phyloP scores from a whole-genome alignment of 805 yeast genomes.

The Wickerhamomyces strasburgensis region DNA sequence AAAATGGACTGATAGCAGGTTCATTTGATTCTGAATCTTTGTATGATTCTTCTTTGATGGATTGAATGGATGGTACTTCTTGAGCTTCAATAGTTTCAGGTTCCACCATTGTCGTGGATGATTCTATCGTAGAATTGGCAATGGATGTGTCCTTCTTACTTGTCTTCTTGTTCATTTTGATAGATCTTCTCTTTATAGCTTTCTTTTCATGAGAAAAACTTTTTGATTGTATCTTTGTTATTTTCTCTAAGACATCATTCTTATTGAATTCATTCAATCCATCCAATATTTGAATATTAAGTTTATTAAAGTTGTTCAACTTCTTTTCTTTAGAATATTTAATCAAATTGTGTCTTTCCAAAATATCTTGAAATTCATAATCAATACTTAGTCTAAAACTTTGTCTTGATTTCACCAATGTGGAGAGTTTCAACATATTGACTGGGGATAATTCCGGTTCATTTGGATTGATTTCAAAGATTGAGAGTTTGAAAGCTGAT shows the following conservation, averaged over 20 bases:
- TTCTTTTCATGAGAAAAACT: slow-evolving; percentile 22
- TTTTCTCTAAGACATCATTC: slow-evolving; percentile 19
- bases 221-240: slow-evolving; percentile 24
- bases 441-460: slow-evolving; percentile 61
- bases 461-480: slow-evolving; percentile 52
- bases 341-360: slow-evolving; percentile 44
- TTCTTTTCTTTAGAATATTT: slow-evolving; percentile 18
- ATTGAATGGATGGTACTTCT: too few relatives aligned
- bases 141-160: background rate
- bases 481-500: slow-evolving; percentile 29
- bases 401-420: slow-evolving; percentile 69
- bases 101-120: too few relatives aligned
- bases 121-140: too few relatives aligned
- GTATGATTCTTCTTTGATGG: too few relatives aligned
- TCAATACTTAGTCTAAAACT: slow-evolving; percentile 71
- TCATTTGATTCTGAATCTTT: background rate
- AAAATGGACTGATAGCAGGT: background rate
- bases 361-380: slow-evolving; percentile 43
- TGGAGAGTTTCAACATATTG: slow-evolving; percentile 59
- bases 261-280: slow-evolving; percentile 4
- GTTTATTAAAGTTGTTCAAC: slow-evolving; percentile 1
- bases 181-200: slow-evolving; percentile 18
- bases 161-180: slow-evolving; percentile 17
- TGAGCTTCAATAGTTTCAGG: too few relatives aligned
- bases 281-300: background rate